phyloP scores from a whole-genome alignment of 169 alveolate genomes.

The Ichthyophthirius multifiliis region DNA sequence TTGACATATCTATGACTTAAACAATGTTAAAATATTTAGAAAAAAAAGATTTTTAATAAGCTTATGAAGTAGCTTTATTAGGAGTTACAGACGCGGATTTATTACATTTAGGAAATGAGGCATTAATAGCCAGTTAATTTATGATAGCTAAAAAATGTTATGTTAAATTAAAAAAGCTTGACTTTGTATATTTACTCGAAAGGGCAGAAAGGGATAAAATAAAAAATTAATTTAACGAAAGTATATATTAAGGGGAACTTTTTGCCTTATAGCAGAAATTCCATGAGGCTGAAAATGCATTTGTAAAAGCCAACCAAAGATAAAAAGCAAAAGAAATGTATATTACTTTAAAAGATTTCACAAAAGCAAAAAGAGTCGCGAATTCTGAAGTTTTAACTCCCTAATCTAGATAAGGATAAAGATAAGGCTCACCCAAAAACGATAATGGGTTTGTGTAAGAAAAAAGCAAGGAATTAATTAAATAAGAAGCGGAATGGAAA shows the following conservation, averaged over 20 bases:
- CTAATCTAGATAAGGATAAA: too few species aligned
- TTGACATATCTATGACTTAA: conserved; percentile 89
- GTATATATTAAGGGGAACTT: conserved; percentile 72
- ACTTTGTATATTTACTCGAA: conserved; percentile 72
- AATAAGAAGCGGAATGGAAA: conserved; percentile 72
- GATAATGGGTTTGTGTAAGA: too few species aligned
- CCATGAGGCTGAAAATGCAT: conserved; percentile 67
- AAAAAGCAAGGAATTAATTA: conserved; percentile 54
- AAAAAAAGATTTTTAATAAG: conserved; percentile 79
- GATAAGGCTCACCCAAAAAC: too few species aligned
- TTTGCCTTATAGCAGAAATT: conserved; percentile 31
- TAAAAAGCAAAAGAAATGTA: conserved; percentile 59
- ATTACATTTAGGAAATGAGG: conserved; percentile 86
- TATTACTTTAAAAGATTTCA: conserved; percentile 54
- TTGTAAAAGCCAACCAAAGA: conserved; percentile 43
- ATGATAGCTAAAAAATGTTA: conserved; percentile 70
- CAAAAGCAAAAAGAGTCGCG: conserved; percentile 52
- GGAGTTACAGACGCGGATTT: conserved; percentile 92
- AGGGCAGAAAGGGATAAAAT: conserved; percentile 60
- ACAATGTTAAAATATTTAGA: conserved; percentile 85
- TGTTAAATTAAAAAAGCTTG: conserved; percentile 76
- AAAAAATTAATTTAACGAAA: conserved; percentile 55
- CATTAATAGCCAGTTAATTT: conserved; percentile 77
- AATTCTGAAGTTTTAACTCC: conserved; percentile 24
- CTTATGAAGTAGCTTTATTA: conserved; percentile 88